These are phyloP conservation scores for Pterocarpus macrocarpus DNA, from an alignment of 306 rosid genomes.

Conservation along the genomic window DNA sequence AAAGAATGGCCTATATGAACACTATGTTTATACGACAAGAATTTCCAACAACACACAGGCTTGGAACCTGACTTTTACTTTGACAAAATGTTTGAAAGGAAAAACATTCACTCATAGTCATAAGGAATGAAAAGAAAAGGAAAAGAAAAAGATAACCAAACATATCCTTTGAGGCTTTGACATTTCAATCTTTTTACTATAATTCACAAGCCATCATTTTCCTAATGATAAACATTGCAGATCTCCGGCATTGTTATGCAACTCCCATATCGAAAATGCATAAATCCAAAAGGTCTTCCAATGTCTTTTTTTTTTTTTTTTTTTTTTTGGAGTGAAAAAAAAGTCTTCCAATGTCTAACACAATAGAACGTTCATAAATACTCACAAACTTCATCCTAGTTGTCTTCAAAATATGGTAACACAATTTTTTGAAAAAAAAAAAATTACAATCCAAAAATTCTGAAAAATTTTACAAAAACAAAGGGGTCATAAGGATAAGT, in stretches of 20 bases:
- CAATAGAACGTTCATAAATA: conserved; percentile 17
- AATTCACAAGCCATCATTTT: conserved; percentile 43
- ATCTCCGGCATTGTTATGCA: conserved; percentile 24
- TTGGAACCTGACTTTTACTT: neutral
- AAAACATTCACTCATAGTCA: conserved; percentile 13
- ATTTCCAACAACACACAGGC: conserved; percentile 20
- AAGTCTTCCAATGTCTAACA: conserved; percentile 2
- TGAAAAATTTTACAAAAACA: neutral
- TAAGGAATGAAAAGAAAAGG: neutral
- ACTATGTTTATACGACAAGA: conserved; percentile 1
- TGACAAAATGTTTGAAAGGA: conserved; percentile 3
- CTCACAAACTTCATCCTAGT: neutral
- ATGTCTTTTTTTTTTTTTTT: too few relatives aligned
- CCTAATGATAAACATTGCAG: neutral
- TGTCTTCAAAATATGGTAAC: neutral
- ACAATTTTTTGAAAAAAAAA: neutral
- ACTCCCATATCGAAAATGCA: neutral
- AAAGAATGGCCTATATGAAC: neutral
- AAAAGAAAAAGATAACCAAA: neutral
- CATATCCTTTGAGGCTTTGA: neutral
- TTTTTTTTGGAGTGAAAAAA: too few relatives aligned
- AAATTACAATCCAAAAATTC: neutral
- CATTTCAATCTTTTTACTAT: conserved; percentile 13
- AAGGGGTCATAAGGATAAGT: conserved; percentile 6
- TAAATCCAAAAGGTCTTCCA: neutral